Percentiles rank a stretch among this genome's conserved stretches.
Evolutionary conservation across 2,329 filamentous ascomycete genomes (phyloP).

Genomic region (Plectosphaerella sp.): DNA sequence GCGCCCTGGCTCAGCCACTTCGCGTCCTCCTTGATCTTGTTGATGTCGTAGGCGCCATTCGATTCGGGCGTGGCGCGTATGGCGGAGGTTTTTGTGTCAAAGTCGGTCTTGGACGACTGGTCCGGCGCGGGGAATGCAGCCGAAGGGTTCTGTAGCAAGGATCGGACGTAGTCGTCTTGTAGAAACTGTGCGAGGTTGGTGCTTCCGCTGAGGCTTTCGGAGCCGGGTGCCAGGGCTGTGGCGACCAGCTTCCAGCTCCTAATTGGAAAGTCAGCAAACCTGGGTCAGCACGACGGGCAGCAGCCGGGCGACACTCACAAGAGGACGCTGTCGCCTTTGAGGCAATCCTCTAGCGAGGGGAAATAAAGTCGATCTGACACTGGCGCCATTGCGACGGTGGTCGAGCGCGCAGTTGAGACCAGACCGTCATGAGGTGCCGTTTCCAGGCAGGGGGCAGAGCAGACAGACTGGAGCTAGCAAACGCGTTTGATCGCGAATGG

Average conservation of each 20-base stretch:
- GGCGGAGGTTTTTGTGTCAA: conserved; percentile 80
- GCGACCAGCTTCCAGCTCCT: conserved; percentile 61
- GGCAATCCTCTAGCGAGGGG: conserved; percentile 78
- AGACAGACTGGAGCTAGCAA: conserved; percentile 7
- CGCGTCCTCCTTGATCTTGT: conserved; percentile 78
- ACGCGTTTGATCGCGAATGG: conserved; percentile 8
- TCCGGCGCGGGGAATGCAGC: conserved; percentile 62
- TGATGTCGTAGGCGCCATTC: conserved; percentile 66
- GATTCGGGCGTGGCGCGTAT: conserved; percentile 73
- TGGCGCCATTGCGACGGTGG: conserved; percentile 62
- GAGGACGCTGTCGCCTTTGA: conserved; percentile 74
- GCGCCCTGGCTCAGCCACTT: conserved; percentile 79
- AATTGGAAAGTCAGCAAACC: conserved; percentile 3
- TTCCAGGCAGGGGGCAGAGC: conserved; percentile 19
- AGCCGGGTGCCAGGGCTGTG: conserved; percentile 51
- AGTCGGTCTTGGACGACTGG: conserved; percentile 61
- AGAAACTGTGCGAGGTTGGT: conserved; percentile 64
- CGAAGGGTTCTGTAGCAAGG: conserved; percentile 64
- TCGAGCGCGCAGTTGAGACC: conserved; percentile 7
- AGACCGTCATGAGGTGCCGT: conserved; percentile 12
- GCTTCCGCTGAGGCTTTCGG: conserved; percentile 49
- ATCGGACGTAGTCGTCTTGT: conserved; percentile 61
- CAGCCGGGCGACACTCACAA: conserved; percentile 55
- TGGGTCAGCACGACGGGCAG: conserved; percentile 1
- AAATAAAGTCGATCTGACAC: conserved; percentile 69